phyloP scores from a whole-genome alignment of 495 filamentous ascomycete species.

The Acidomyces sp. region DNA sequence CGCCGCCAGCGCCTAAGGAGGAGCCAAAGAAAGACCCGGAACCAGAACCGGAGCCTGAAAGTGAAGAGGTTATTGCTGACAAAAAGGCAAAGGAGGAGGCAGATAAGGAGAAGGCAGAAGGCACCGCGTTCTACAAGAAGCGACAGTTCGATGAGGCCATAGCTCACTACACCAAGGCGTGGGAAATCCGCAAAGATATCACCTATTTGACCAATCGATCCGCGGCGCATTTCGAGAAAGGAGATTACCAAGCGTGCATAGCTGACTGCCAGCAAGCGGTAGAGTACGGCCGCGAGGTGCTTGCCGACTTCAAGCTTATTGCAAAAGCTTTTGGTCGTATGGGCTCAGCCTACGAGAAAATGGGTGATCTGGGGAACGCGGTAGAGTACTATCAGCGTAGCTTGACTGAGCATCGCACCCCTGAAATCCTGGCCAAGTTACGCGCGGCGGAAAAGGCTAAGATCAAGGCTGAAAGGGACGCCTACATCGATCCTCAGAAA shows the following conservation, averaged over 20 bases:
- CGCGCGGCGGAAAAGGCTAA: constrained; percentile 86
- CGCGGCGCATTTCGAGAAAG: constrained; percentile 91
- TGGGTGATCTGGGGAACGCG: constrained; percentile 63
- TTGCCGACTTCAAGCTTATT: constrained; percentile 92
- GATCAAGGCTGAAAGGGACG: constrained; percentile 57
- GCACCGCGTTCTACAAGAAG: constrained; percentile 96
- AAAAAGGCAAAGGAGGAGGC: constrained; percentile 85
- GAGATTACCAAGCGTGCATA: constrained; percentile 75
- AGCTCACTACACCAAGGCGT: constrained; percentile 88
- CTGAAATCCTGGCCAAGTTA: constrained; percentile 84
- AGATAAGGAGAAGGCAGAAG: constrained; percentile 86
- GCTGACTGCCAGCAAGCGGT: constrained; percentile 76
- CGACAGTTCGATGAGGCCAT: constrained; percentile 88
- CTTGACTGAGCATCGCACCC: constrained; percentile 90
- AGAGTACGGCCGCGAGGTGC: constrained; percentile 71
- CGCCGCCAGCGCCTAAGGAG: constrained; percentile 40
- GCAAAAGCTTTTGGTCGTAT: constrained; percentile 91
- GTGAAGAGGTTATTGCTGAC: constrained; percentile 70
- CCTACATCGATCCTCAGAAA: constrained; percentile 81
- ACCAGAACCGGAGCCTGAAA: constrained; percentile 50
- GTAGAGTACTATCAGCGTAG: constrained; percentile 87
- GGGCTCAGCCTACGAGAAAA: constrained; percentile 79
- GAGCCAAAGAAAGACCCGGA: constrained; percentile 47
- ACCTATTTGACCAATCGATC: constrained; percentile 94
- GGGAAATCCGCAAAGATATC: constrained; percentile 89